phyloP scores from a whole-genome alignment of 2,329 filamentous ascomycete genomes.

The Venturiaceae sp. region DNA sequence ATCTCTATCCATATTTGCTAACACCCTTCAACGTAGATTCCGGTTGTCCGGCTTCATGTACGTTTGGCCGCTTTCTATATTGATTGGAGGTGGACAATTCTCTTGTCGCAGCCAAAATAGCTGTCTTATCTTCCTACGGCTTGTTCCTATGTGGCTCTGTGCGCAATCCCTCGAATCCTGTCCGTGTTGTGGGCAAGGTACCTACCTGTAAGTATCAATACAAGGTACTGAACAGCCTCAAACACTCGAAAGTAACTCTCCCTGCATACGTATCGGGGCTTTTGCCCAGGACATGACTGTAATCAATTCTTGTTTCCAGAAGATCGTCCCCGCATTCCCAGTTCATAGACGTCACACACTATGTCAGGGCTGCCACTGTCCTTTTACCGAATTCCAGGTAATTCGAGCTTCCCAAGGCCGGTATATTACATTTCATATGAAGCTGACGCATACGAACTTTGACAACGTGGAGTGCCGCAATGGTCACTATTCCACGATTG shows the following conservation, averaged over 20 bases:
- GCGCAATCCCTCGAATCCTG: not conserved
- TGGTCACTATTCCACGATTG: not conserved
- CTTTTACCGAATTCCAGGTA: not conserved
- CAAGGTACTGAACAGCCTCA: not conserved
- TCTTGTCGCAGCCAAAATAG: not conserved
- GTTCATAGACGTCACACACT: not conserved
- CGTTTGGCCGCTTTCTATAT: not conserved
- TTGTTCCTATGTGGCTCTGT: not conserved
- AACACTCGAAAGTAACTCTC: not conserved
- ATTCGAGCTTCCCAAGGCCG: not conserved
- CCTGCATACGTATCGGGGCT: not conserved
- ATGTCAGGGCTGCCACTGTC: not conserved
- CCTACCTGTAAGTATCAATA: not conserved
- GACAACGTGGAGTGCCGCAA: not conserved
- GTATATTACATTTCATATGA: not conserved
- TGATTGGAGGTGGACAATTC: not conserved
- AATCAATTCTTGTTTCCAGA: not conserved
- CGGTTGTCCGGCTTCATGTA: not conserved
- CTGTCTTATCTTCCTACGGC: not conserved
- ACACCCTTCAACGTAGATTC: not conserved
- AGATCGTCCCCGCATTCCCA: not conserved
- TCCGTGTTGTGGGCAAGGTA: not conserved
- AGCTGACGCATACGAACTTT: not conserved
- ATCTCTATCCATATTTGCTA: not conserved
- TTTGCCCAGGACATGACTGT: not conserved